phyloP scores from a whole-genome alignment of 192 early-diverging fungal species.

The Martensiomyces pterosporus region DNA sequence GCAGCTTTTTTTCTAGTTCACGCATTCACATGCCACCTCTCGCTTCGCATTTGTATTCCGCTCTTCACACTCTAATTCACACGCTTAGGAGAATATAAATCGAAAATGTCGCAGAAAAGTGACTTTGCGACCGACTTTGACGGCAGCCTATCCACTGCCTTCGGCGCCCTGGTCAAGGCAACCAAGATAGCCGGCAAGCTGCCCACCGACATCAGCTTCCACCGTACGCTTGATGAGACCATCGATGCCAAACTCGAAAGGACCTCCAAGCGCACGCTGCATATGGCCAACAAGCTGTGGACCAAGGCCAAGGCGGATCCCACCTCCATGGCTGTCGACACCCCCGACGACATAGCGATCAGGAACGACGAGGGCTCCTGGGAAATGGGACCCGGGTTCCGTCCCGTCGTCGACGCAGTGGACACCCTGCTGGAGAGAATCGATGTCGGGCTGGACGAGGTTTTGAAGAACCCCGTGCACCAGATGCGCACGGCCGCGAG shows the following conservation, averaged over 20 bases:
- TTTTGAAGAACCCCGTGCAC: constrained; percentile 40
- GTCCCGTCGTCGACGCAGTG: constrained; percentile 63
- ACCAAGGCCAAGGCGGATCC: constrained; percentile 13
- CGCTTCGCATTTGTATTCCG: too few relatives aligned
- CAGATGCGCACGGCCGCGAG: constrained; percentile 16
- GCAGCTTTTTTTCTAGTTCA: too few relatives aligned
- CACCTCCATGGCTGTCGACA: constrained; percentile 4
- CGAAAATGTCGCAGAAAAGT: neutral
- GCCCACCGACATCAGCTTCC: constrained; percentile 58
- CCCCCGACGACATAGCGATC: constrained; percentile 30
- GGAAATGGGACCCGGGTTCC: constrained; percentile 64
- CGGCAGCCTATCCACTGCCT: constrained; percentile 19
- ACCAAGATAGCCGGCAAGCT: constrained; percentile 60
- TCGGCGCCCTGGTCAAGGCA: constrained; percentile 52
- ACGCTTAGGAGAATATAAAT: too few relatives aligned
- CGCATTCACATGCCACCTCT: too few relatives aligned
- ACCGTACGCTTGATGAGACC: constrained; percentile 59
- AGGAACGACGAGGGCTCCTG: constrained; percentile 54
- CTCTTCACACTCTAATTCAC: too few relatives aligned
- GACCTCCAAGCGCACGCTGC: constrained; percentile 25
- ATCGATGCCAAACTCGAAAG: constrained; percentile 42
- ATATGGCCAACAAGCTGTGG: constrained; percentile 30
- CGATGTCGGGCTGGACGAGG: constrained; percentile 75
- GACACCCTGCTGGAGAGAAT: constrained; percentile 82
- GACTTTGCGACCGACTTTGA: constrained; percentile 33